These are phyloP conservation scores for Mycocentrospora acerina DNA, from an alignment of 2,329 filamentous ascomycete species.

Conservation along the genomic window DNA sequence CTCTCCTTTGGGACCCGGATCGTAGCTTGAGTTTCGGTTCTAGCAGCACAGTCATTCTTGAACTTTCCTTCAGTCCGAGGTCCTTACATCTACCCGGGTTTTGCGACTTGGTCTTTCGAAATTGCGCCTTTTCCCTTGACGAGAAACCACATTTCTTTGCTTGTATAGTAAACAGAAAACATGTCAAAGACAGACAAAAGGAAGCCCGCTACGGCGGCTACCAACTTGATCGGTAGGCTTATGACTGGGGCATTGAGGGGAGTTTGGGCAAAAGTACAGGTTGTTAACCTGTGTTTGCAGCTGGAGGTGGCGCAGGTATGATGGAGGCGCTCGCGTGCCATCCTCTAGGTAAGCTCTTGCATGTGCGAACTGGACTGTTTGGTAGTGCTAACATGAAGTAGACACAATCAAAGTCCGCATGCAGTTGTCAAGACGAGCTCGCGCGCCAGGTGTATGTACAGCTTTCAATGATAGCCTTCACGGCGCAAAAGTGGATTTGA, in stretches of 20 bases:
- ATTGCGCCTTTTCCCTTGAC: constrained; percentile 2
- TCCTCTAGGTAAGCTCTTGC: constrained; percentile 69
- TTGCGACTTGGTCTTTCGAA: background rate
- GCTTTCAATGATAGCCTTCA: constrained; percentile 5
- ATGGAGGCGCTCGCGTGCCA: constrained; percentile 98
- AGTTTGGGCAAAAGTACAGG: constrained; percentile 1
- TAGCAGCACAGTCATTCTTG: too few relatives aligned
- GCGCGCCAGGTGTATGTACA: constrained; percentile 69
- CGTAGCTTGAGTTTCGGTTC: too few relatives aligned
- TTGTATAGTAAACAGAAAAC: too few relatives aligned
- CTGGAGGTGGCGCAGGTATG: constrained; percentile 96
- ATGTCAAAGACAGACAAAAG: constrained; percentile 67
- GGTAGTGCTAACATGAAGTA: constrained; percentile 38
- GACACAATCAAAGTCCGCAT: constrained; percentile 99
- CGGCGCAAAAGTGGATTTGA: background rate
- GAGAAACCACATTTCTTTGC: constrained; percentile 1
- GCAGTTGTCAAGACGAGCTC: constrained; percentile 89
- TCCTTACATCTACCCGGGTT: background rate
- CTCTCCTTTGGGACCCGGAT: constrained; percentile 7
- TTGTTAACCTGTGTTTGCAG: constrained; percentile 51
- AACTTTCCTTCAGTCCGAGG: background rate
- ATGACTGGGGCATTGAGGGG: constrained; percentile 1
- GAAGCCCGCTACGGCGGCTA: constrained; percentile 80
- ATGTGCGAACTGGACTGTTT: too few relatives aligned
- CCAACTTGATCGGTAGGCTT: constrained; percentile 81